Base-by-base conservation (phyloP, 2,329 filamentous ascomycete genomes). In the Parasarocladium wereldwijsianum region DNA sequence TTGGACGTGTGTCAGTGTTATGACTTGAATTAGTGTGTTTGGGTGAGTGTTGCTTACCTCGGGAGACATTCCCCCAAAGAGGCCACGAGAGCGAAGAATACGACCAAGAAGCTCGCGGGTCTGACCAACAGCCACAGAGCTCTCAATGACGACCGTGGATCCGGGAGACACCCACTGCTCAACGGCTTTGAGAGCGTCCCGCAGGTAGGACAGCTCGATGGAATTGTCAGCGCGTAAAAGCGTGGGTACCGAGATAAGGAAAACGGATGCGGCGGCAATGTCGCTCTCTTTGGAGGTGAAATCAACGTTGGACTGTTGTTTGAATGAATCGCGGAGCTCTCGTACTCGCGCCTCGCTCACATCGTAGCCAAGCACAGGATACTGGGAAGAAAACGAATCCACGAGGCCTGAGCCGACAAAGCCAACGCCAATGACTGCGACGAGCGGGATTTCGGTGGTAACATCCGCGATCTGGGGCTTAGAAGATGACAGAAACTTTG, bases 101-200 rank as follows among this genome's bases (percentile, higher is more conserved):
- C 52, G 50, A 0, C 46, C 50, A 9, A 61, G 46, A 2, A 62
- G 48, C 12, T 45, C 36, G 24, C 58, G 47, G 1, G 58, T 62
- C 49, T 54, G 61, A n/a, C 59, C 59, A 9, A 63, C 52, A 10
- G 57, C 49, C 16, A 62, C 58, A 4, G 53, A 57, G 29, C 50
- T 55, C 37, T 62, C 58, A 17, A 63, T 52, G 29, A 62, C 54
- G 11, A 60, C 47, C 8, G 50, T 54, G 1, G 47, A 46, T 5
- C 55, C 55, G 11, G 43, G 43, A 9, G 50, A 44, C 8, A 49
- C 57, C 33, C 55, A 43, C 13, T 35, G 39, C 7, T 43, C 36
- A 8, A 59, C 49, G 10, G 45, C 47, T 14, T 36, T 35, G 14
- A 60, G 42, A 6, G 57, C 57, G 29, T 40, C 49, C 17, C 42